Base-by-base conservation (phyloP, 2,329 filamentous ascomycete species). In the Phyllosticta citrichinensis region DNA sequence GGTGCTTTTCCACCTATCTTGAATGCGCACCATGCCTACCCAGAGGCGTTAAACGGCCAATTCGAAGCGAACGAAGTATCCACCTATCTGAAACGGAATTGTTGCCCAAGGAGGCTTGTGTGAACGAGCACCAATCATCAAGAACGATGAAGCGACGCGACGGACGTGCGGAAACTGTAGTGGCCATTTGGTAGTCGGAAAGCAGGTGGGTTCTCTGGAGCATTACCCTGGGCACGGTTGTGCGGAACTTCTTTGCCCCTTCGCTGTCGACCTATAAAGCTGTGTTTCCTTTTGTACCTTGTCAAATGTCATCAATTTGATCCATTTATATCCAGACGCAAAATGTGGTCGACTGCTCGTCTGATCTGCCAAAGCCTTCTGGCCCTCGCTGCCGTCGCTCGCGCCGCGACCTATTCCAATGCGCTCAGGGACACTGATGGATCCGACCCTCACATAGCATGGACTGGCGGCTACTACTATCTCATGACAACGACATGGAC, bases 401-500 rank as follows among this genome's bases (percentile, higher is more conserved):
- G 65, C 52, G 71, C 71, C 27, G 70, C 71, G 30, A 72, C 75
- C 19, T 83, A 77, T 64, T 79, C 78, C 35, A 84, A 84, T 62
- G 80, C 81, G 0, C 74, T 84, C 57, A 77, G 78, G 40, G 71
- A 73, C 19, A 75, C 74, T 0, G 76, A 79, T 47, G 81, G 82
- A 9, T 78, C 76, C 20, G 81, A 84, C 64, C 80, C 82, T 0
- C 79, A 79, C 63, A 76, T 84, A 5, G 77, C 78, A 0, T 83
- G 77, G 59, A 74, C 74, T 0, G 78, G 76, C 11, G 81, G 80
- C 0, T 83, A 80, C 64, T 84, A 84, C 69, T 83, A 84, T 63
- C 72, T 85, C 27, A 77, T 82, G 64, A 80, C 80, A 0, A 84
- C 81, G 0, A 80, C 80, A 25, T 85, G 80, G 80, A 78, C 72